Conservation (phyloP, 371 early-diverging fungal species). For the Circinella minor region DNA sequence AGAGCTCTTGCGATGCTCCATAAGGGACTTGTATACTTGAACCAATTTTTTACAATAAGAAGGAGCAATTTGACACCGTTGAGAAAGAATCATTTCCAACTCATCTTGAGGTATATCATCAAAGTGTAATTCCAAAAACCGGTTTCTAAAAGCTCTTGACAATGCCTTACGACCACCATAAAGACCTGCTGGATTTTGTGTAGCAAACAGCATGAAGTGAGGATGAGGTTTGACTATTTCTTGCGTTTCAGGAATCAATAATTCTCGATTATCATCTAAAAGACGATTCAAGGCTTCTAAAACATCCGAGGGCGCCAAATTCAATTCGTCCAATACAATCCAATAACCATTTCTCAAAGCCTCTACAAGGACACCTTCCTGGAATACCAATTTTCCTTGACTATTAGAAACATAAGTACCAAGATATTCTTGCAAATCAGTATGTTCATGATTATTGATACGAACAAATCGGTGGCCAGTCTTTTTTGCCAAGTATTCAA, state of each 20-base stretch:
- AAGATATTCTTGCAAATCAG: constrained; percentile 98
- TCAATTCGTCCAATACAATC: constrained; percentile 99
- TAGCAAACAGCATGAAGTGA: constrained; percentile 99
- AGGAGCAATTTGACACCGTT: constrained; percentile 89
- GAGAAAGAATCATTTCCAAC: constrained; percentile 85
- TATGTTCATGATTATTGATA: constrained; percentile 99
- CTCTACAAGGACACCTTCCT: constrained; percentile 96
- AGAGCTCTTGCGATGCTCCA: constrained; percentile 79
- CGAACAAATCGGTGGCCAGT: constrained; percentile 96
- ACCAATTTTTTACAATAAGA: constrained; percentile 90
- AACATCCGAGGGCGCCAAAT: constrained; percentile 99
- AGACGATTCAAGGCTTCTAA: constrained; percentile 99
- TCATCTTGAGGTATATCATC: constrained; percentile 93
- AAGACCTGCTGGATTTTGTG: constrained; percentile 98
- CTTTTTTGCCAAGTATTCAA: constrained; percentile 95
- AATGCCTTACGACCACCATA: constrained; percentile 99
- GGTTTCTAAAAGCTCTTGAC: constrained; percentile 99
- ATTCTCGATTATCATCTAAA: constrained; percentile 99
- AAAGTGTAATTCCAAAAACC: constrained; percentile 98
- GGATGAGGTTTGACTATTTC: constrained; percentile 95
- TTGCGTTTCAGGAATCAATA: constrained; percentile 97
- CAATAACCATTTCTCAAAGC: constrained; percentile 98
- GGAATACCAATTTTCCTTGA: constrained; percentile 90
- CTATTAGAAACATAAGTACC: constrained; percentile 89
- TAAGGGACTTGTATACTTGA: constrained; percentile 84